These are phyloP conservation scores for Fragaria vesca DNA, from an alignment of 306 rosid species.

Conservation along the genomic window DNA sequence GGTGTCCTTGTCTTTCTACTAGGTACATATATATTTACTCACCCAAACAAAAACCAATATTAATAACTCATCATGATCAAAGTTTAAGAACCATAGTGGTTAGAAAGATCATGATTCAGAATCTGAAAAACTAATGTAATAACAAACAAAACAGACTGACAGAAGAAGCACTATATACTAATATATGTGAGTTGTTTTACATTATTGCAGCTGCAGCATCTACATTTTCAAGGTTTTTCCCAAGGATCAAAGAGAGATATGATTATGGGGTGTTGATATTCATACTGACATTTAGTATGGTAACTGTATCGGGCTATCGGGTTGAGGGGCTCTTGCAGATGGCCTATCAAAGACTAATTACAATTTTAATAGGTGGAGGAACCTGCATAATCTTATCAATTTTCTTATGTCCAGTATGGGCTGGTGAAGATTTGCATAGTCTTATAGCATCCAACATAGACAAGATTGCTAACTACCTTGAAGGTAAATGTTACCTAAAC, in stretches of 20 bases:
- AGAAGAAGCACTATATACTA: neutral
- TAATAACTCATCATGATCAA: neutral
- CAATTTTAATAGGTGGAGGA: constrained; percentile 64
- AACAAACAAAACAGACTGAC: too few relatives aligned
- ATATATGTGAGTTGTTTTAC: constrained; percentile 4
- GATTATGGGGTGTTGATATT: constrained; percentile 85
- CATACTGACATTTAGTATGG: constrained; percentile 82
- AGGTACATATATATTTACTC: constrained; percentile 37
- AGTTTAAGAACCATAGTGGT: neutral
- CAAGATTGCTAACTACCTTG: constrained; percentile 64
- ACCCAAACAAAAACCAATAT: neutral
- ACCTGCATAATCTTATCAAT: constrained; percentile 62
- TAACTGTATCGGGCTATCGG: constrained; percentile 65
- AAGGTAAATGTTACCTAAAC: constrained; percentile 42
- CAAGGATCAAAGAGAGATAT: constrained; percentile 71
- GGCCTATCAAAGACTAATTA: constrained; percentile 66
- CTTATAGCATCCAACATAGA: constrained; percentile 63
- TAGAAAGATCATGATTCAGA: neutral
- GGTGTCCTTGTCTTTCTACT: constrained; percentile 74
- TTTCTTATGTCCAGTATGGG: constrained; percentile 81
- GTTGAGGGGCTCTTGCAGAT: constrained; percentile 45
- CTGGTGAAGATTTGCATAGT: constrained; percentile 83
- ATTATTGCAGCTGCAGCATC: constrained; percentile 59
- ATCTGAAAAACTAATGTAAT: too few relatives aligned
- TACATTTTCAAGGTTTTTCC: constrained; percentile 72